These are phyloP conservation scores for Astragalus glycyphyllos DNA, from an alignment of 306 rosid genomes.

Conservation along the genomic window DNA sequence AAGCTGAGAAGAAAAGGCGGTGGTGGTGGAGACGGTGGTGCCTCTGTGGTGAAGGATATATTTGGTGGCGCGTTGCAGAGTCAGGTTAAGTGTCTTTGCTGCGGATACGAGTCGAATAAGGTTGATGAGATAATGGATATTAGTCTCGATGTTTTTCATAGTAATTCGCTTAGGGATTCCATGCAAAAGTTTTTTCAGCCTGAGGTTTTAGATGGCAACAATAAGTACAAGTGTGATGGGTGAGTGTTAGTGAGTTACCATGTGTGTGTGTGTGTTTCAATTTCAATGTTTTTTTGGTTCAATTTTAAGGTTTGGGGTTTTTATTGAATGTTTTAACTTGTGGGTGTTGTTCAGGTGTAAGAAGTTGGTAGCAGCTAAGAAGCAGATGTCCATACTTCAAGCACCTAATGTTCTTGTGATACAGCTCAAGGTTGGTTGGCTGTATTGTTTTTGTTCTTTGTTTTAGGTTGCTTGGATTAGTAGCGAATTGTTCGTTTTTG, in stretches of 20 bases:
- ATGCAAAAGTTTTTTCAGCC: conserved; percentile 91
- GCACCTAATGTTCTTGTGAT: conserved; percentile 93
- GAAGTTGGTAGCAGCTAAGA: conserved; percentile 88
- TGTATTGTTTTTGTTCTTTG: neutral
- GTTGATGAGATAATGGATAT: conserved; percentile 99
- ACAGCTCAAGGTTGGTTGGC: conserved; percentile 82
- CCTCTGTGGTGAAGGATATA: conserved; percentile 80
- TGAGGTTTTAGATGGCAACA: conserved; percentile 89
- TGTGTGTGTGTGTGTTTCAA: neutral
- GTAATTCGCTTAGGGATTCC: conserved; percentile 85
- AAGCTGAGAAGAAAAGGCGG: conserved; percentile 63
- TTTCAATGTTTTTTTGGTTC: neutral
- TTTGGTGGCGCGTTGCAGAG: conserved; percentile 99
- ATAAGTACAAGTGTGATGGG: conserved; percentile 98
- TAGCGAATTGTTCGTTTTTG: neutral
- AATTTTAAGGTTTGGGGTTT: neutral
- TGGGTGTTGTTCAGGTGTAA: conserved; percentile 67
- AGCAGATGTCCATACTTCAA: conserved; percentile 92
- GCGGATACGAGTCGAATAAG: conserved; percentile 97
- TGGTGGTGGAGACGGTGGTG: neutral
- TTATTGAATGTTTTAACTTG: conserved; percentile 25
- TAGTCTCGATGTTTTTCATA: conserved; percentile 95
- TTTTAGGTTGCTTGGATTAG: conserved; percentile 19
- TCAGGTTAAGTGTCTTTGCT: conserved; percentile 92
- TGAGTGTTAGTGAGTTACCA: conserved; percentile 34